Percentiles rank a stretch among this genome's conserved stretches.
These are phyloP conservation scores for Oryza meyeriana DNA, from an alignment of 176 grass and related monocot genomes.

Conservation along the genomic window DNA sequence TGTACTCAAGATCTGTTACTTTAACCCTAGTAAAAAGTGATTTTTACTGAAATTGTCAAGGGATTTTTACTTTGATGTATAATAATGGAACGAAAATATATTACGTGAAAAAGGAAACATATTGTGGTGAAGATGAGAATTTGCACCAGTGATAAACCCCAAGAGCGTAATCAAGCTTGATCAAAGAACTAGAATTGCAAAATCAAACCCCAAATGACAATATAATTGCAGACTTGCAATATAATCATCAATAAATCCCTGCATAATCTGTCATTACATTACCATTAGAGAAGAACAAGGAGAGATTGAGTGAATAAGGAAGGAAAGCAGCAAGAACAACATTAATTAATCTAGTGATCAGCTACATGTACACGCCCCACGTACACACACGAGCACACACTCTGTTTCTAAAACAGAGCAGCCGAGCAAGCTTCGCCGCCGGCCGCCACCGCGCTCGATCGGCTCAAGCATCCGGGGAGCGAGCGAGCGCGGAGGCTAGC, in stretches of 20 bases:
- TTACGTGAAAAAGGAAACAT: not conserved
- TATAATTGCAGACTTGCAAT: not conserved
- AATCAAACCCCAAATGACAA: not conserved
- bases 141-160: not conserved
- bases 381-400: no score
- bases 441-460: not conserved
- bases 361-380: not conserved
- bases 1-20: not conserved
- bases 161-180: not conserved
- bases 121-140: not conserved
- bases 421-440: not conserved
- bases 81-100: not conserved
- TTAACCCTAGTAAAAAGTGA: not conserved
- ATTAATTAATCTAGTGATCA: conserved; percentile 3
- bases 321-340: not conserved
- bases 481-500: no score
- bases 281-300: not conserved
- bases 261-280: conserved; percentile 21
- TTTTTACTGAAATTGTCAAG: not conserved
- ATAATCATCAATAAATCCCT: not conserved
- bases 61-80: not conserved
- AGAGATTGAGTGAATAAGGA: no score
- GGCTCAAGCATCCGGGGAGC: not conserved
- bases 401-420: conserved; percentile 27
- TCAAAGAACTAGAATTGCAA: not conserved